These are phyloP conservation scores for Dichotomocladium elegans DNA, from an alignment of 371 early-diverging fungal genomes.

Conservation along the genomic window DNA sequence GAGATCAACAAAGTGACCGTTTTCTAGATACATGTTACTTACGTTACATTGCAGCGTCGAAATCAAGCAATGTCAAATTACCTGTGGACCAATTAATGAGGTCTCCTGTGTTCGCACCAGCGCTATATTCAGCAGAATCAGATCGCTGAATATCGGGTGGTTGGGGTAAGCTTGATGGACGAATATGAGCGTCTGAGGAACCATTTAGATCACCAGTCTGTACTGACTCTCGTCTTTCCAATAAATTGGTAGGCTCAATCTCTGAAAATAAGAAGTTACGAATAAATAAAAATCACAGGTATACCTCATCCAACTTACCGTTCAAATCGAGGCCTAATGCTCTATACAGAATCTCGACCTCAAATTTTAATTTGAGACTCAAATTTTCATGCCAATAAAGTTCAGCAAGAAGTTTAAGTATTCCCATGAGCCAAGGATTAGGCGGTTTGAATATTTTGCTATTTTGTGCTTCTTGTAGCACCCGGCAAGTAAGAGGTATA, in stretches of 20 bases:
- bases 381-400: constrained; percentile 90
- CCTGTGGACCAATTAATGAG: no score
- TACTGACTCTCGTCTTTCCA: constrained; percentile 62
- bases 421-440: constrained; percentile 96
- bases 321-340: constrained; percentile 79
- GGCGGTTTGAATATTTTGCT: constrained; percentile 91
- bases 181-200: no score
- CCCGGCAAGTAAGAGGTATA: constrained; percentile 97
- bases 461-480: constrained; percentile 78
- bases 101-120: no score
- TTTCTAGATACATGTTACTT: no score
- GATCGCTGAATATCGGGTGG: no score
- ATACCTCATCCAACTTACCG: constrained; percentile 4
- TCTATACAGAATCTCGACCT: constrained; percentile 94
- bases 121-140: no score
- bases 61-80: not conserved
- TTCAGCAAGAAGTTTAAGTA: constrained; percentile 86
- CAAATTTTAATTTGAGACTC: constrained; percentile 92
- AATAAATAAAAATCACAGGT: not conserved
- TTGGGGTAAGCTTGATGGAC: no score
- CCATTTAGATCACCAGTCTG: no score
- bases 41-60: no score
- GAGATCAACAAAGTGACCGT: constrained; percentile 9
- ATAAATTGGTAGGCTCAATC: constrained; percentile 66
- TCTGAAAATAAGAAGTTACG: constrained; percentile 28